phyloP scores from a whole-genome alignment of 164 flowering plant genomes.

The Nelumbo lutea region DNA sequence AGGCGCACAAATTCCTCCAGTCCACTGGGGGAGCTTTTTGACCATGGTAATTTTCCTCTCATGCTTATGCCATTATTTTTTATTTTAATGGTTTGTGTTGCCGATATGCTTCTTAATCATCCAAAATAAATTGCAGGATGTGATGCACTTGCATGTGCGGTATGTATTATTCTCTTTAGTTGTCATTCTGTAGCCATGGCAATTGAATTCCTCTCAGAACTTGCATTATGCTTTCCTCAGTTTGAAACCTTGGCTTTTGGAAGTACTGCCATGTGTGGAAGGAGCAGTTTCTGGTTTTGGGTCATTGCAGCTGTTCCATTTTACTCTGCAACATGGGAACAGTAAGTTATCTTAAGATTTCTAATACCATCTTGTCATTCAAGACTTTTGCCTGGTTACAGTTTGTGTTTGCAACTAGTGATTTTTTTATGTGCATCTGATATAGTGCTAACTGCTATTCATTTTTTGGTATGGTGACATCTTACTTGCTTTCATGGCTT shows the following conservation, averaged over 20 bases:
- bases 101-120: constrained; percentile 10
- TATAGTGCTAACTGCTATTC: too few species aligned
- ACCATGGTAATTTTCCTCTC: constrained; percentile 59
- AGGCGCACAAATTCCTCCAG: constrained; percentile 96
- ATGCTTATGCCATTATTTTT: neutral
- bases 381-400: constrained; percentile 2
- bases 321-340: constrained; percentile 96
- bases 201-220: constrained; percentile 2
- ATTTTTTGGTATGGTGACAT: too few species aligned
- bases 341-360: constrained; percentile 47
- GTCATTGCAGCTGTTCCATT: constrained; percentile 85
- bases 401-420: neutral
- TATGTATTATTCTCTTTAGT: constrained; percentile 33
- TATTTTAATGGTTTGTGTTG: constrained; percentile 1
- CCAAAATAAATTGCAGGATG: constrained; percentile 60
- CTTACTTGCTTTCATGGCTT: too few species aligned
- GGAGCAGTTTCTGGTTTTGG: constrained; percentile 84
- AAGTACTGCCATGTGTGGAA: constrained; percentile 95
- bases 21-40: constrained; percentile 98
- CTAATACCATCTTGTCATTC: neutral
- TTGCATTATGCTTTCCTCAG: constrained; percentile 31
- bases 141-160: constrained; percentile 97
- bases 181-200: neutral
- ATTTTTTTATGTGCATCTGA: neutral
- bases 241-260: constrained; percentile 90